Evolutionary conservation across 176 grass and related monocot genomes (phyloP), one percentile per base, ranked within the genome.

Genomic region (Carex kokanica): DNA sequence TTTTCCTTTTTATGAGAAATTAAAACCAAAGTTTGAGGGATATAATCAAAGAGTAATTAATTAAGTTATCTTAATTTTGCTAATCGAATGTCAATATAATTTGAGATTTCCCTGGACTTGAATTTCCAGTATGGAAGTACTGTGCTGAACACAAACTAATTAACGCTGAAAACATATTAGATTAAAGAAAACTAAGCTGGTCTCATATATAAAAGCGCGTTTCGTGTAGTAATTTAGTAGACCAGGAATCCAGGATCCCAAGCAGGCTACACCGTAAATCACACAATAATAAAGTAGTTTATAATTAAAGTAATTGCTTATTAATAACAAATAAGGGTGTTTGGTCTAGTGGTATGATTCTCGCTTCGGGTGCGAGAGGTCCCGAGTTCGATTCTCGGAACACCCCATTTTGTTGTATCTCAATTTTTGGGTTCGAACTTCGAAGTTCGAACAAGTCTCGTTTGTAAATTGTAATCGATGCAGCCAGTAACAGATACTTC

Each of bases 271-370:
- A 47, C 9, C 1, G 1, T 43, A 9, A 1, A 47, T 10, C 8
- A 47, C 45, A 10, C 8, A 47, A 47, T 9, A 47, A 49, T 12
- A 47, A 47, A 12, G 2, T 49, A 1, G 0, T 2, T 45, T 38
- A 38, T 38, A 49, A 11, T 10, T 49, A 49, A 2, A 2, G 2
- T 2, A 45, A 10, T 45, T 45, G 43, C 8, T 45, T 41, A 6
- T 2, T 1, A 45, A 1, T 8, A 2, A 11, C 10, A 49, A 12
- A 1, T 12, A 2, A 51, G 88, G 85, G 88, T 81, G 84, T 90
- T 90, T 90, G 88, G 88, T 90, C 88, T 87, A 90, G 88, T 90
- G 88, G 88, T 90, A 90, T 90, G 89, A 90, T 90, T 90, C 85
- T 90, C 88, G 88, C 88, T 90, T 90, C 86, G 88, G 88, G 88